These are phyloP conservation scores for Acorus gramineus DNA, from an alignment of 106 monocot genomes.

Conservation along the genomic window DNA sequence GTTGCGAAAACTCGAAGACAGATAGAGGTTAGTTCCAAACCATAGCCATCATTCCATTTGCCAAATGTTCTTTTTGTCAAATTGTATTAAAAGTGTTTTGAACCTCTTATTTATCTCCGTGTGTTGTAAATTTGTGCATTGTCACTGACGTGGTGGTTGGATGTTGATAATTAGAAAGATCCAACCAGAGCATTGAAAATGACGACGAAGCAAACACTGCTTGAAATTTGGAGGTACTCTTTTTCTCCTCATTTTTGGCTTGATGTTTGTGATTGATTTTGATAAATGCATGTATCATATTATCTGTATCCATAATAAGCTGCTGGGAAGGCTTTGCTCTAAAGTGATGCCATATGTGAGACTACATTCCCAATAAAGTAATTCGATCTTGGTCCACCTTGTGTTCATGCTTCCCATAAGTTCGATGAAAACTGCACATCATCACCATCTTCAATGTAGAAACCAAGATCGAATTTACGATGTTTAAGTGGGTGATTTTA, in stretches of 20 bases:
- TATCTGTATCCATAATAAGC: too few species aligned
- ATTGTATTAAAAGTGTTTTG: not conserved
- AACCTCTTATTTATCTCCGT: not conserved
- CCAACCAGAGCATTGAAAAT: constrained; percentile 44
- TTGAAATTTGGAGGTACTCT: constrained; percentile 74
- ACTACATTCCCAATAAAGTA: too few species aligned
- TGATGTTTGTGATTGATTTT: not conserved
- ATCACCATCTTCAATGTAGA: too few species aligned
- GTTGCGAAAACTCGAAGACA: constrained; percentile 93
- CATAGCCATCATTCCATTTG: not conserved
- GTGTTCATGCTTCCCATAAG: too few species aligned
- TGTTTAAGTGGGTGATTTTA: not conserved
- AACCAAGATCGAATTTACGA: too few species aligned
- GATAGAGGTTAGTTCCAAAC: constrained; percentile 56
- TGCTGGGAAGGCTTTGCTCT: too few species aligned
- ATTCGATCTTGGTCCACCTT: too few species aligned
- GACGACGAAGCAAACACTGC: constrained; percentile 74
- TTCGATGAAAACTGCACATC: too few species aligned
- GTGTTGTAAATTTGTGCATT: not conserved
- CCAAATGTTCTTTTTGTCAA: not conserved
- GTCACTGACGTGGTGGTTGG: too few species aligned
- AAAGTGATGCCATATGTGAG: too few species aligned
- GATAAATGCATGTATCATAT: too few species aligned
- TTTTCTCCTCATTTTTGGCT: not conserved
- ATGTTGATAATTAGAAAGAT: constrained; percentile 41